These are phyloP conservation scores for Zopfia rhizophila DNA, from an alignment of 2,329 filamentous ascomycete species.

Conservation along the genomic window DNA sequence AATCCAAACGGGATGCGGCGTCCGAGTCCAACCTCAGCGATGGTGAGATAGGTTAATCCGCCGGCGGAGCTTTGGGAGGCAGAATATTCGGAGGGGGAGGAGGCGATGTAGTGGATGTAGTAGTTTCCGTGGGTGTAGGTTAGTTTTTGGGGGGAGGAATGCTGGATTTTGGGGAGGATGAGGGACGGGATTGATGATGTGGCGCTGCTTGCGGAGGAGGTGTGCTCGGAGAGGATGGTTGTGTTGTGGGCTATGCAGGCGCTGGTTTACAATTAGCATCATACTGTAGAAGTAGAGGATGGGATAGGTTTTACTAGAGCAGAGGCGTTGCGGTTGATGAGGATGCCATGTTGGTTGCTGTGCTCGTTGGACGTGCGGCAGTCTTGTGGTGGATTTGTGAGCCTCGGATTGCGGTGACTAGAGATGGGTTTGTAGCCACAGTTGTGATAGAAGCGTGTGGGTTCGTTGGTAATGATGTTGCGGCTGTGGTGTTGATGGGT, in stretches of 20 bases:
- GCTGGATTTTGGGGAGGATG: conserved; percentile 94
- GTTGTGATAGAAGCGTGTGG: no score
- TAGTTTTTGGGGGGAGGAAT: conserved; percentile 82
- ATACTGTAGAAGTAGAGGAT: conserved; percentile 1
- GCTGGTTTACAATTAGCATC: conserved; percentile 59
- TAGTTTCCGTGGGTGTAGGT: conserved; percentile 93
- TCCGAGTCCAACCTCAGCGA: conserved; percentile 82
- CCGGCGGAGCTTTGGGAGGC: conserved; percentile 69
- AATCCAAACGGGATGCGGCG: conserved; percentile 93
- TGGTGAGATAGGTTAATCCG: conserved; percentile 89
- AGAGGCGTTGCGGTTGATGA: conserved; percentile 52
- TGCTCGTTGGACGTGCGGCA: no score
- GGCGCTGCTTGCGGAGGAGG: conserved; percentile 82
- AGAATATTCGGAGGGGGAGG: conserved; percentile 75
- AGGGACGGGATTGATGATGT: conserved; percentile 89
- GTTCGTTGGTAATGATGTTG: no score
- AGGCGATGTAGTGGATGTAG: conserved; percentile 95
- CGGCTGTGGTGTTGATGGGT: no score
- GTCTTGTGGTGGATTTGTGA: no score
- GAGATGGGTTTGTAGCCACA: no score
- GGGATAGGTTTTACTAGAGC: conserved; percentile 46
- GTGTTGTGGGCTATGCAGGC: conserved; percentile 93
- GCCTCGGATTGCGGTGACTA: no score
- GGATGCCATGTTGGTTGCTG: conserved; percentile 45
- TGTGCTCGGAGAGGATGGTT: conserved; percentile 94